Percentiles rank a stretch among this genome's conserved stretches.
Conservation (phyloP, 495 filamentous ascomycete genomes). For the Friedmanniomyces simplex region DNA sequence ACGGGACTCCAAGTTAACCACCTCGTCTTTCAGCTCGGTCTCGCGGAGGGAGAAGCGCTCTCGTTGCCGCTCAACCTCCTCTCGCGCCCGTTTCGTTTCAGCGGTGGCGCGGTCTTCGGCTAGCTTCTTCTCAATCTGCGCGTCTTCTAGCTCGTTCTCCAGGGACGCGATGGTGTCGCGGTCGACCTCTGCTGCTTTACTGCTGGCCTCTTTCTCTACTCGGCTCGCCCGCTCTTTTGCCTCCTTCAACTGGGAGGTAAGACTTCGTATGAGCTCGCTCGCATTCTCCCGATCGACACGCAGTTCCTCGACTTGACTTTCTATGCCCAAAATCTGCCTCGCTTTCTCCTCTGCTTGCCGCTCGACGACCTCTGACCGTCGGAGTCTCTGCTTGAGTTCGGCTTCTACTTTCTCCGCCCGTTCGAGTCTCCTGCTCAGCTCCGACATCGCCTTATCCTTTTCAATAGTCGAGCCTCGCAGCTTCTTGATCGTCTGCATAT, state of each 20-base stretch:
- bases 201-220: conserved; percentile 61
- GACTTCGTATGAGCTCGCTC: conserved; percentile 52
- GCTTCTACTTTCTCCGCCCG: conserved; percentile 42
- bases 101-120: conserved; percentile 56
- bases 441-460: conserved; percentile 51
- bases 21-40: conserved; percentile 72
- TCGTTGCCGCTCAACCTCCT: conserved; percentile 61
- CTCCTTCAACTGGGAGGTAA: conserved; percentile 61
- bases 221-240: conserved; percentile 55
- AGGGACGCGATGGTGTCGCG: conserved; percentile 31
- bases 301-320: conserved; percentile 60
- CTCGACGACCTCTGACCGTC: conserved; percentile 41
- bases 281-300: conserved; percentile 57
- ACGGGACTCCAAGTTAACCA: conserved; percentile 72
- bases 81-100: conserved; percentile 58
- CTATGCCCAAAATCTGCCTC: conserved; percentile 52
- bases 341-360: conserved; percentile 54
- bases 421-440: conserved; percentile 51
- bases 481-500: conserved; percentile 74
- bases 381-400: conserved; percentile 25
- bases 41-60: conserved; percentile 63
- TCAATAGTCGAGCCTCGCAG: conserved; percentile 52
- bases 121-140: conserved; percentile 68
- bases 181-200: conserved; percentile 44
- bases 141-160: conserved; percentile 58